These are phyloP conservation scores for Cladosporium sp. DNA, from an alignment of 2,329 filamentous ascomycete genomes.

Conservation along the genomic window DNA sequence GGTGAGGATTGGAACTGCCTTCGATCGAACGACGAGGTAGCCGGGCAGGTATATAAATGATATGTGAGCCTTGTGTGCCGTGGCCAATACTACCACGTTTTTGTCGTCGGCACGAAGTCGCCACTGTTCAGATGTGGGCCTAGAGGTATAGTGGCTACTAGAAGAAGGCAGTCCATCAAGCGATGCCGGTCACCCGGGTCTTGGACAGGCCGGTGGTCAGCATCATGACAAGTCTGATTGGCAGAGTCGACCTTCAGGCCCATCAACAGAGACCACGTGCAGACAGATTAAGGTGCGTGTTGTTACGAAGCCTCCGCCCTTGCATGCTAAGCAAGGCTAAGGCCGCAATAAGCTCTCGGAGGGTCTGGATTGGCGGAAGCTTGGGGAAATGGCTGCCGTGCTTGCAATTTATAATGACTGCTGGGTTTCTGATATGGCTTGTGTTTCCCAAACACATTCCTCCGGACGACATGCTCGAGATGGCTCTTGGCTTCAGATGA, in stretches of 20 bases:
- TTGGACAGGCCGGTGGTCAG: neutral
- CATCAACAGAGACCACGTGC: slow-evolving; percentile 1
- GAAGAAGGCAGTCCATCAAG: neutral
- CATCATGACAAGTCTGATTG: neutral
- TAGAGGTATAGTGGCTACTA: neutral
- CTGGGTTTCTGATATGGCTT: no score
- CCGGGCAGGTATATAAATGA: neutral
- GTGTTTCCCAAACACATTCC: no score
- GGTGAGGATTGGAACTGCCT: neutral
- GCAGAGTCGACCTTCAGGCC: neutral
- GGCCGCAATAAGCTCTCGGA: slow-evolving; percentile 1
- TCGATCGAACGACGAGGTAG: neutral
- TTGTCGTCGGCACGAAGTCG: neutral
- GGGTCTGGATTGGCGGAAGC: neutral
- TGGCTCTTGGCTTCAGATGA: no score
- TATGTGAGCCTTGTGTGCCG: neutral
- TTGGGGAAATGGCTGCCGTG: neutral
- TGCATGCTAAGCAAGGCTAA: slow-evolving; percentile 11
- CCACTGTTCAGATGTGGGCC: slow-evolving; percentile 2
- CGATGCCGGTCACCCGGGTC: slow-evolving; percentile 1
- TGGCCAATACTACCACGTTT: neutral
- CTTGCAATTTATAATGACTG: neutral
- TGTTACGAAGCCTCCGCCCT: slow-evolving; percentile 2
- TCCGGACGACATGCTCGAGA: no score
- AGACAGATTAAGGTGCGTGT: neutral